These are phyloP conservation scores for Quaeritorhiza haematococci DNA, from an alignment of 371 early-diverging fungal genomes.

Conservation along the genomic window DNA sequence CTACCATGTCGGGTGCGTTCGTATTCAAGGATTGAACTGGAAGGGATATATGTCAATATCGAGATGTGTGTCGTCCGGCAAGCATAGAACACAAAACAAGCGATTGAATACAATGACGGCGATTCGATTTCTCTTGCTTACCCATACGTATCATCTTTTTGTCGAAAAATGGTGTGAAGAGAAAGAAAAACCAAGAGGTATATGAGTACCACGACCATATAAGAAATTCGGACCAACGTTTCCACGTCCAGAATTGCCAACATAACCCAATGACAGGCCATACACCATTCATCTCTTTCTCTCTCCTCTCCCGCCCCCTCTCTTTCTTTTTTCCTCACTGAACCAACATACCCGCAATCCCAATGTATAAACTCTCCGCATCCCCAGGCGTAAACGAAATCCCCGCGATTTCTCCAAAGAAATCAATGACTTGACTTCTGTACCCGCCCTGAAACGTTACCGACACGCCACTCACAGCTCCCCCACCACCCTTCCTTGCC, in stretches of 20 bases:
- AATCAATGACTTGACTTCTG: constrained; percentile 62
- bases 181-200: too few species aligned
- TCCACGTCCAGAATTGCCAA: too few species aligned
- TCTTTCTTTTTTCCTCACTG: too few species aligned
- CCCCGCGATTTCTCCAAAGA: constrained; percentile 82
- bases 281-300: too few species aligned
- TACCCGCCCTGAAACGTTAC: constrained; percentile 5
- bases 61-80: too few species aligned
- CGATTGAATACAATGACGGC: neutral
- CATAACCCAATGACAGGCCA: too few species aligned
- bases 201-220: too few species aligned
- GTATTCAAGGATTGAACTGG: neutral
- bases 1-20: neutral
- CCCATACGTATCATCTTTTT: constrained; percentile 38
- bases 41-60: too few species aligned
- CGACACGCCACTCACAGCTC: neutral
- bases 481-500: constrained; percentile 13
- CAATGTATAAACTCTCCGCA: constrained; percentile 56
- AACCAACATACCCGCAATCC: constrained; percentile 47
- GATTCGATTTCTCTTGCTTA: constrained; percentile 6
- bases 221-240: too few species aligned
- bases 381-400: constrained; percentile 46
- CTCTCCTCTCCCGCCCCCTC: too few species aligned
- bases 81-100: too few species aligned
- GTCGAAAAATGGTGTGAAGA: too few species aligned